Evolutionary conservation across 1,284 basidiomycete genomes (phyloP).

Genomic region (Filobasidium uniguttulatum): DNA sequence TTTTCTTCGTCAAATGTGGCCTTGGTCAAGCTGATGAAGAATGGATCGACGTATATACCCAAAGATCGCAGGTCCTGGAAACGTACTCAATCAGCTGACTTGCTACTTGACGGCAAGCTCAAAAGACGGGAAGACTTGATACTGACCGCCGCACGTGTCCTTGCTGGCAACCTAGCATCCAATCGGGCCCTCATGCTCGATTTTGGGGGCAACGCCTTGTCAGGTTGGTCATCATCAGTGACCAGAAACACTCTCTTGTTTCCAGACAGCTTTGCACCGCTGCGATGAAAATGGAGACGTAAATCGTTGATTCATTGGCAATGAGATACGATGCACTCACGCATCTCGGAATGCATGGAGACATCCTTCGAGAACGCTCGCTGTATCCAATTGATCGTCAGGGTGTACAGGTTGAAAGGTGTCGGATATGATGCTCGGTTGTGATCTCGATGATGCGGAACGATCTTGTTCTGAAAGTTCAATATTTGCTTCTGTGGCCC

Average conservation of each 20-base stretch:
- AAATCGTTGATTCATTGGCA: background rate
- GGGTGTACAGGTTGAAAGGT: constrained; percentile 25
- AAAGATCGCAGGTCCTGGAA: constrained; percentile 11
- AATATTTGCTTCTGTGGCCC: constrained; percentile 11
- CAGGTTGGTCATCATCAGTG: constrained; percentile 72
- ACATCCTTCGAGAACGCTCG: constrained; percentile 72
- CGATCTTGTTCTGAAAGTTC: constrained; percentile 4
- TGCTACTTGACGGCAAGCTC: background rate
- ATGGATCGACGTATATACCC: constrained; percentile 54
- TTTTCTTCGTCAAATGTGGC: constrained; percentile 58
- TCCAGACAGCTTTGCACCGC: constrained; percentile 56
- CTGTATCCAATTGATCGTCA: constrained; percentile 41
- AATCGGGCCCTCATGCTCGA: constrained; percentile 13
- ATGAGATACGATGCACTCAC: constrained; percentile 40
- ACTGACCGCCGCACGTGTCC: constrained; percentile 28
- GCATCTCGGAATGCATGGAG: constrained; percentile 75
- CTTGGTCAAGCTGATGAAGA: constrained; percentile 66
- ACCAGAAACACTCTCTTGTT: constrained; percentile 84
- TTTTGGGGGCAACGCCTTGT: constrained; percentile 35
- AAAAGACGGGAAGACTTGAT: background rate
- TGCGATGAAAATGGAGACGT: constrained; percentile 25
- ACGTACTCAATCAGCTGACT: background rate
- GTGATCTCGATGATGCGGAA: constrained; percentile 7
- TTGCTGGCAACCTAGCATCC: constrained; percentile 25
- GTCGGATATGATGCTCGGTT: constrained; percentile 26